These are phyloP conservation scores for Talaromyces pinophilus DNA, from an alignment of 2,329 filamentous ascomycete species.

Conservation along the genomic window DNA sequence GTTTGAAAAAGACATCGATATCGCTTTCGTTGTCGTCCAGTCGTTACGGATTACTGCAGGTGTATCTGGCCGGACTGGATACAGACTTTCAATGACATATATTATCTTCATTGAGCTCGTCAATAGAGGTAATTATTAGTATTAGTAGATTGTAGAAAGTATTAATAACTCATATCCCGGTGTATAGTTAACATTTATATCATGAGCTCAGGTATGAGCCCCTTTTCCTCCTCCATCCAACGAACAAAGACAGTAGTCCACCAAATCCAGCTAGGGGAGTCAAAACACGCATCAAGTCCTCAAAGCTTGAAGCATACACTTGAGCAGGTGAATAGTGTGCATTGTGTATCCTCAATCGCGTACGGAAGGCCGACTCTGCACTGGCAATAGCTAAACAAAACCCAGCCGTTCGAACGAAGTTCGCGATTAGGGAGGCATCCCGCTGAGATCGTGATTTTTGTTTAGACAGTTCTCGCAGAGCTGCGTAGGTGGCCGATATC, in stretches of 20 bases:
- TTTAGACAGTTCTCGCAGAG: conserved; percentile 3
- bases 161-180: background rate
- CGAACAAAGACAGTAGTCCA: conserved; percentile 13
- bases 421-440: conserved; percentile 17
- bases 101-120: background rate
- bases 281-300: conserved; percentile 16
- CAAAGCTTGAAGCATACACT: conserved; percentile 14
- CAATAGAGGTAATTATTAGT: background rate
- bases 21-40: background rate
- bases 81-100: background rate
- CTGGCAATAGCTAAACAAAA: conserved; percentile 16
- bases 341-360: background rate
- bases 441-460: background rate
- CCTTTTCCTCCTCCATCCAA: conserved; percentile 7
- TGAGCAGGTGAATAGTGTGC: background rate
- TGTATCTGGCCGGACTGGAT: background rate
- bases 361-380: conserved; percentile 13
- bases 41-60: background rate
- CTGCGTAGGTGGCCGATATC: conserved; percentile 17
- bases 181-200: background rate
- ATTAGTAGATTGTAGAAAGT: background rate
- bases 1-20: background rate
- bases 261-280: conserved; percentile 18
- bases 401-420: conserved; percentile 18
- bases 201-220: background rate